These are phyloP conservation scores for Dicorynia guianensis DNA, from an alignment of 306 rosid genomes.

Conservation along the genomic window DNA sequence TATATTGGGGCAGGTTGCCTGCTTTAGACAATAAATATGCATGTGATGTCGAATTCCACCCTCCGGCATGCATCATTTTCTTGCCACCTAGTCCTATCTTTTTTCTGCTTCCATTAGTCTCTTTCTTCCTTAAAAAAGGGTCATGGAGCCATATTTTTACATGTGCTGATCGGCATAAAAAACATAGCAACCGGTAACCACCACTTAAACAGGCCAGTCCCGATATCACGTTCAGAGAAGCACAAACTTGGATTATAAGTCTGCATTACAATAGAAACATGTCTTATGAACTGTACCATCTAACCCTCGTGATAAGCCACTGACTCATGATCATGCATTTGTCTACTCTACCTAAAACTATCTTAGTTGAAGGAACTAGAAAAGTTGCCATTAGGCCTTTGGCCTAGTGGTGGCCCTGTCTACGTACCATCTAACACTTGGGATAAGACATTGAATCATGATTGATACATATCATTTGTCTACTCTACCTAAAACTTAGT, in stretches of 20 bases:
- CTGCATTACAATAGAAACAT: slow-evolving; percentile 6
- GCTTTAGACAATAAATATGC: slow-evolving; percentile 61
- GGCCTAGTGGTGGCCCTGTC: no score
- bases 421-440: slow-evolving; percentile 16
- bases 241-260: neutral
- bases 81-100: slow-evolving; percentile 20
- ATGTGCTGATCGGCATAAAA: slow-evolving; percentile 27
- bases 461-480: slow-evolving; percentile 24
- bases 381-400: slow-evolving; percentile 17
- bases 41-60: slow-evolving; percentile 57
- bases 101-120: slow-evolving; percentile 48
- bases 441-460: slow-evolving; percentile 42
- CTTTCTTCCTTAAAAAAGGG: slow-evolving; percentile 36
- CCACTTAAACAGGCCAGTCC: neutral
- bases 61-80: slow-evolving; percentile 42
- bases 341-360: slow-evolving; percentile 1
- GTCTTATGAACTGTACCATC: slow-evolving; percentile 27
- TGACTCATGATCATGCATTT: slow-evolving; percentile 23
- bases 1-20: slow-evolving; percentile 41
- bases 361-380: slow-evolving; percentile 42
- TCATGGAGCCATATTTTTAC: slow-evolving; percentile 50
- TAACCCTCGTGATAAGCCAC: slow-evolving; percentile 39
- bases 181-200: neutral
- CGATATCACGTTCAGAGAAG: neutral
- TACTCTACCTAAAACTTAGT: slow-evolving; percentile 20